A percentile compares a stretch with the other conserved stretches of the same genome.
Conservation (phyloP, 2,329 filamentous ascomycete species). For the Sclerotiophoma versabilis region DNA sequence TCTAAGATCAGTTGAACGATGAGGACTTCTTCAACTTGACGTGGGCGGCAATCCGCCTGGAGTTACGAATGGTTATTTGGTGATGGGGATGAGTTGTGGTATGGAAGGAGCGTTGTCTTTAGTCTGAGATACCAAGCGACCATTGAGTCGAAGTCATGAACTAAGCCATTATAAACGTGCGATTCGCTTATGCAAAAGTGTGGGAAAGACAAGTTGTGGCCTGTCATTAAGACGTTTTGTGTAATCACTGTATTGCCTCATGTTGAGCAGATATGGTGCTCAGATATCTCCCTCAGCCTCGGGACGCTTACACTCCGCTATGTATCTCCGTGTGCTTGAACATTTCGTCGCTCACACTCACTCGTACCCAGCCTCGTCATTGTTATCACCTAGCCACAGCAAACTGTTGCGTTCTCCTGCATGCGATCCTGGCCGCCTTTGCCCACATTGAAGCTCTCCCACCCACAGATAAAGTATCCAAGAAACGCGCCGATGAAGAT, state of each 20-base stretch:
- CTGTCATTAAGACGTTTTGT: not conserved
- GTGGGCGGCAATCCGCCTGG: not conserved
- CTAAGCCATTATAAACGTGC: not conserved
- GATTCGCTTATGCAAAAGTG: too few species aligned
- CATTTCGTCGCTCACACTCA: not conserved
- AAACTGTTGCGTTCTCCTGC: constrained; percentile 46
- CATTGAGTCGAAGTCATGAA: not conserved
- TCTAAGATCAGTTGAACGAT: not conserved
- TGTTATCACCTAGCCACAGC: constrained; percentile 35
- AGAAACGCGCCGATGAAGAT: constrained; percentile 48
- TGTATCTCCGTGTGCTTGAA: not conserved
- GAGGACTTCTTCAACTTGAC: not conserved
- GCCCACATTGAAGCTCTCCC: constrained; percentile 42
- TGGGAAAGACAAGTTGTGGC: not conserved
- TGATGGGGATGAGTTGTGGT: not conserved
- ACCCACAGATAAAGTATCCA: constrained; percentile 47
- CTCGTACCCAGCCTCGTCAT: not conserved
- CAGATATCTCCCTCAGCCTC: not conserved
- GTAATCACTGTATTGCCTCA: not conserved
- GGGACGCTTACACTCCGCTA: not conserved
- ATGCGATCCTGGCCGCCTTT: constrained; percentile 37
- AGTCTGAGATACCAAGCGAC: constrained; percentile 4
- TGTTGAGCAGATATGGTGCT: not conserved
- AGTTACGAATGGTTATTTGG: not conserved
- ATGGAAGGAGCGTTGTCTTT: not conserved